Base-by-base conservation (phyloP, 1,284 basidiomycete species). In the Rhodofomes roseus region DNA sequence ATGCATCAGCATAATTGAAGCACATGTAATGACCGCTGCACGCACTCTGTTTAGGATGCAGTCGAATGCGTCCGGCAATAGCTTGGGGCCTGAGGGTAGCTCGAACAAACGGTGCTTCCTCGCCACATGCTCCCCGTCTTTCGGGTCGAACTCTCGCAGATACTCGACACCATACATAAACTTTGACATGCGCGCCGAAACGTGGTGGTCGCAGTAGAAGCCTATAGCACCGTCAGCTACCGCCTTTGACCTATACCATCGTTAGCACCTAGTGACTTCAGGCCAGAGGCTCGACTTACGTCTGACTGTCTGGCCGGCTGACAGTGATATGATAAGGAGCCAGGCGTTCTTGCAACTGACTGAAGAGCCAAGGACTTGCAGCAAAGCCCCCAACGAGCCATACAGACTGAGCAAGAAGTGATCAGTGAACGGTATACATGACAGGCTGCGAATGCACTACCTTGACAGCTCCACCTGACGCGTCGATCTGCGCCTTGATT, bases 111-210 rank as follows among this genome's bases (percentile, higher is more conserved):
- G 78, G 58, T 85, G 82, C 67, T 81, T 80, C 59, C 89, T 79
- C 2, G 81, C 73, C 48, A 83, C 70, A 67, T 91, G 89, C 56
- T 90, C 88, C 18, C 81, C 78, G 69, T 91, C 85, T 40, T 77
- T 77, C 2, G 79, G 73, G 68, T 92, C 82, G 66, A 81, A 84
- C 63, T 88, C 85, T 9, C 88, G 81, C 22, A 90, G 74, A 68
- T 84, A 91, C 69, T 91, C 89, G 51, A 91, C 89, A 20, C 89
- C 89, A 67, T 91, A 92, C 82, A 90, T 85, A 70, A 86, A 89
- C 70, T 81, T 89, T 44, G 87, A 86, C 75, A 90, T 83, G 41
- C 89, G 82, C 36, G 89, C 87, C 7, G 86, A 87, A 61, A 91
- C 89, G 65, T 90, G 86, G 62, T 91, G 89, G 68, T 92, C 89